Percentiles rank a stretch among this genome's conserved stretches.
phyloP scores from a whole-genome alignment of 2,329 filamentous ascomycete species.

The Dactylellina cionopaga region DNA sequence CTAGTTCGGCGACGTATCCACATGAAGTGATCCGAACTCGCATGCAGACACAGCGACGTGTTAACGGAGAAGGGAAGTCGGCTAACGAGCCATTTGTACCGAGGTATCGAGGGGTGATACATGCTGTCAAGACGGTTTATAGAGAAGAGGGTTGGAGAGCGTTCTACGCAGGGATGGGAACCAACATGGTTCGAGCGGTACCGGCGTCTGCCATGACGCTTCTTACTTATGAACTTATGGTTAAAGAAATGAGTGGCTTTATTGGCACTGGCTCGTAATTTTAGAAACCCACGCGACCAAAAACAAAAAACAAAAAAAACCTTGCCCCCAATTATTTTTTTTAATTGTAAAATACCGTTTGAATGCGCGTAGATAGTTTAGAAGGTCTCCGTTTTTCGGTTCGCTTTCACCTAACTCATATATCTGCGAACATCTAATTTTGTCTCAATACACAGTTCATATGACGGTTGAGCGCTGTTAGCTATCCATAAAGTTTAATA shows the following conservation, averaged over 20 bases:
- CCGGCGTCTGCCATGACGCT: conserved; percentile 97
- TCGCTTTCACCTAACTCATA: too few species aligned
- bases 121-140: conserved; percentile 84
- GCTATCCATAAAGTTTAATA: too few species aligned
- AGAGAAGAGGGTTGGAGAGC: conserved; percentile 93
- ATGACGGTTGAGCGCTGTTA: too few species aligned
- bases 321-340: neutral
- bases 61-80: conserved; percentile 53
- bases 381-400: too few species aligned
- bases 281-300: neutral
- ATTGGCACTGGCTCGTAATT: neutral
- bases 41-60: conserved; percentile 89
- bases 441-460: too few species aligned
- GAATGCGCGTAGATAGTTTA: too few species aligned
- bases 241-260: conserved; percentile 39
- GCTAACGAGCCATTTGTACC: conserved; percentile 54
- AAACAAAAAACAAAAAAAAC: neutral
- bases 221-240: conserved; percentile 88
- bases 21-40: conserved; percentile 95
- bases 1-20: conserved; percentile 93
- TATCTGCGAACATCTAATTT: too few species aligned
- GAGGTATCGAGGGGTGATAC: conserved; percentile 78
- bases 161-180: conserved; percentile 96
- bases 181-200: conserved; percentile 95
- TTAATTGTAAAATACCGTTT: neutral